These are phyloP conservation scores for Dendrobium officinale DNA, from an alignment of 106 monocot genomes.

Conservation along the genomic window DNA sequence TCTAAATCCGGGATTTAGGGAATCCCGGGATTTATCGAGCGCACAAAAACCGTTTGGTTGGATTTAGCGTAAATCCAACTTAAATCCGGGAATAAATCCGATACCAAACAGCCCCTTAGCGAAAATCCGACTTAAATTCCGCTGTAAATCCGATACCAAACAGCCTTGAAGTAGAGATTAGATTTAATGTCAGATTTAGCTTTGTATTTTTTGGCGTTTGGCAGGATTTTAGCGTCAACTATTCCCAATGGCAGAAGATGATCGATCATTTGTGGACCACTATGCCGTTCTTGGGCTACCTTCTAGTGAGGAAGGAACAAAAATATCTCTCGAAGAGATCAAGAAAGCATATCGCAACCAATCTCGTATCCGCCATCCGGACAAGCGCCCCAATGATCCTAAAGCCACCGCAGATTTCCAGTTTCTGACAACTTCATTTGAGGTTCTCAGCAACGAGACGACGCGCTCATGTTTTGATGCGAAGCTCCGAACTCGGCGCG, in stretches of 20 bases:
- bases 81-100: too few species aligned
- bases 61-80: too few species aligned
- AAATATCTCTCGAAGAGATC: slow-evolving; percentile 54
- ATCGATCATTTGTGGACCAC: slow-evolving; percentile 46
- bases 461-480: slow-evolving; percentile 55
- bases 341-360: slow-evolving; percentile 72
- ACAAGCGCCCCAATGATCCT: slow-evolving; percentile 94
- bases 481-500: slow-evolving; percentile 46
- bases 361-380: slow-evolving; percentile 79
- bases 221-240: not conserved
- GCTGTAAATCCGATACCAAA: too few species aligned
- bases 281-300: slow-evolving; percentile 72
- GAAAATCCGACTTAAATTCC: too few species aligned
- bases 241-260: slow-evolving; percentile 18
- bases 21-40: too few species aligned
- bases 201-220: too few species aligned
- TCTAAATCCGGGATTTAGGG: too few species aligned
- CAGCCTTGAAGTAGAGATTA: too few species aligned
- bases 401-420: slow-evolving; percentile 93
- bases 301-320: slow-evolving; percentile 54
- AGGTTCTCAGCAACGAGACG: slow-evolving; percentile 57
- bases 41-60: too few species aligned
- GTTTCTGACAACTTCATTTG: slow-evolving; percentile 66
- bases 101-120: too few species aligned
- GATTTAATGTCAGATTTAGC: too few species aligned